Evolutionary conservation across 2,329 filamentous ascomycete genomes (phyloP), one percentile per base, ranked within the genome.

Genomic region (Colletotrichum phormii): DNA sequence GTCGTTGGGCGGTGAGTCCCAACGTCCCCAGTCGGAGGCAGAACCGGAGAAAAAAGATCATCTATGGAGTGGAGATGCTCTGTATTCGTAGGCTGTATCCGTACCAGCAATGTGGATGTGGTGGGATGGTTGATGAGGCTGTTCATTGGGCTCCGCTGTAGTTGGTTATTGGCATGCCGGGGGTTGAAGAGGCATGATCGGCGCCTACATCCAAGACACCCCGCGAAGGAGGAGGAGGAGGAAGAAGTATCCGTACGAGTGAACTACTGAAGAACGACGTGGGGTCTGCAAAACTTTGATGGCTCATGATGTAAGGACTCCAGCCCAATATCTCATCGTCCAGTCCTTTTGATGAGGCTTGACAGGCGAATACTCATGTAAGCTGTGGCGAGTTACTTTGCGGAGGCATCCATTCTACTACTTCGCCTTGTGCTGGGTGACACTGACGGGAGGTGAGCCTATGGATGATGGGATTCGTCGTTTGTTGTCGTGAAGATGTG

Each of bases 71-170:
- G 55, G 54, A 66, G 49, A 63, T 42, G 18, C 13, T 42, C 37
- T 42, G 37, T 46, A 18, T 37, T 13, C 13, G 37, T 42, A 42
- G 37, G 18, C 37, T 42, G 37, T 42, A 22, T 49, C 42, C n/a
- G 42, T 49, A 54, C 55, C 46, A 33, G 57, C 33, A 55, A 9
- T 22, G 67, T 67, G 62, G 67, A 61, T 66, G 67, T 46, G 18
- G 61, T 54, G 54, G 62, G 67, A 70, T 64, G 67, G 53, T 59
- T 51, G 53, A 29, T 51, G 60, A 71, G 55, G 67, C 62, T 51
- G 68, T 46, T 67, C 24, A 67, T 71, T 71, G 68, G 63, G 46
- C 63, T 61, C 54, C 35, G 26, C 33, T 15, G 63, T 57, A 51
- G 62, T 55, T 66, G 58, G 31, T 49, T 55, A 18, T 18, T 29